Conservation (phyloP, 2,329 filamentous ascomycete species). For the Fusarium sp. region DNA sequence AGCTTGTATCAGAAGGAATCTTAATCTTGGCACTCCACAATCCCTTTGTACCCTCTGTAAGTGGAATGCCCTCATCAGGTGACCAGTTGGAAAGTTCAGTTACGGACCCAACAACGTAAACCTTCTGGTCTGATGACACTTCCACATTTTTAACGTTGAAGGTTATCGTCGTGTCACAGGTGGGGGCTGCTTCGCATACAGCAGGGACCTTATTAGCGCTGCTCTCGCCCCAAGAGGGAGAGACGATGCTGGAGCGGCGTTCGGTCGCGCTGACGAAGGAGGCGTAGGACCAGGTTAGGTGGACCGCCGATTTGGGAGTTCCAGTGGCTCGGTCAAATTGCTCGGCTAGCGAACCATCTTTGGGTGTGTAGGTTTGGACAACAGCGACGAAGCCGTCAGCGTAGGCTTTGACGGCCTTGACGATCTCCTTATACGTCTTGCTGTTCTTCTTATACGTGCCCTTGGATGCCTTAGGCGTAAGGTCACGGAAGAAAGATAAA, state of each 20-base stretch:
- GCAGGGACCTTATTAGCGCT: slow-evolving; percentile 31
- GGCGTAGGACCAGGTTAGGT: slow-evolving; percentile 80
- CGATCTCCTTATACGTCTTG: slow-evolving; percentile 8
- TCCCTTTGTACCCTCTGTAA: slow-evolving; percentile 60
- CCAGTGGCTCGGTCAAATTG: slow-evolving; percentile 68
- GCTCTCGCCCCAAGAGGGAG: slow-evolving; percentile 62
- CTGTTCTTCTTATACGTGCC: slow-evolving; percentile 19
- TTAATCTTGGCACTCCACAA: slow-evolving; percentile 65
- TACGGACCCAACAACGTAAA: slow-evolving; percentile 44
- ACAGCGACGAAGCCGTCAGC: slow-evolving; percentile 49
- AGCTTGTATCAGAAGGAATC: slow-evolving; percentile 61
- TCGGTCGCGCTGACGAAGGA: slow-evolving; percentile 70
- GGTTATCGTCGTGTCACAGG: slow-evolving; percentile 41
- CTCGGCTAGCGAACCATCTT: slow-evolving; percentile 72
- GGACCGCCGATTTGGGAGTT: slow-evolving; percentile 67
- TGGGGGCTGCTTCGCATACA: slow-evolving; percentile 36
- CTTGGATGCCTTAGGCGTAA: slow-evolving; percentile 12
- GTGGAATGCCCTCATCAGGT: slow-evolving; percentile 56
- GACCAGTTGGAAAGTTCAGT: slow-evolving; percentile 55
- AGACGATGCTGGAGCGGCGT: slow-evolving; percentile 64
- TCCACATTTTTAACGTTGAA: slow-evolving; percentile 35
- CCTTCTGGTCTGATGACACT: slow-evolving; percentile 24
- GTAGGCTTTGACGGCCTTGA: slow-evolving; percentile 25
- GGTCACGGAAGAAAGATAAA: slow-evolving; percentile 19
- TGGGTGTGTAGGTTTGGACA: slow-evolving; percentile 68